Percentiles rank a stretch among this genome's conserved stretches.
These are phyloP conservation scores for Kwoniella mangroviensis DNA, from an alignment of 768 basidiomycete genomes.

Conservation along the genomic window DNA sequence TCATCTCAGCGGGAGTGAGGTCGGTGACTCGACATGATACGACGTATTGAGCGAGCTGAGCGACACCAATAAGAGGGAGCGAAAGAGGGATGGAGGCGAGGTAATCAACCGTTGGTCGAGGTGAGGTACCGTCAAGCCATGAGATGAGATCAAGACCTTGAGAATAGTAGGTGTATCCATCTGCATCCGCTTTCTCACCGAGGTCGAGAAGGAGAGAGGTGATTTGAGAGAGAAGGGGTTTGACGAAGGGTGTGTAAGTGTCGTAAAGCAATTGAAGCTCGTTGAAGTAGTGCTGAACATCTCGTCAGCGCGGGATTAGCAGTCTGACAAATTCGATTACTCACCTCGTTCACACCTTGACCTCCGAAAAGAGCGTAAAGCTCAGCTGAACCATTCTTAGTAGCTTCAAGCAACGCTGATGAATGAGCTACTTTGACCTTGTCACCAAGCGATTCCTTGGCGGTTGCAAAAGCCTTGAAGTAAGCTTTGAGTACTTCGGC, in stretches of 20 bases:
- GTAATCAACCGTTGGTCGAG: slow-evolving; percentile 80
- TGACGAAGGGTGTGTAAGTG: slow-evolving; percentile 85
- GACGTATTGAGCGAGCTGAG: slow-evolving; percentile 92
- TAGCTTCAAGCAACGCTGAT: slow-evolving; percentile 60
- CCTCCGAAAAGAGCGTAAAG: slow-evolving; percentile 95
- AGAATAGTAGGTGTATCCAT: slow-evolving; percentile 67
- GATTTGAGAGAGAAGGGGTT: slow-evolving; percentile 69
- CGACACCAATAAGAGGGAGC: slow-evolving; percentile 92
- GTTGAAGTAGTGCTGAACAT: slow-evolving; percentile 78
- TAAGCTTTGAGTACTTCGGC: slow-evolving; percentile 77
- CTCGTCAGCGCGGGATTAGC: slow-evolving; percentile 21
- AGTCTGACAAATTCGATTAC: slow-evolving; percentile 4
- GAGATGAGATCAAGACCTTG: slow-evolving; percentile 79
- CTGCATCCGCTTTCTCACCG: slow-evolving; percentile 64
- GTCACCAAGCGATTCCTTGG: slow-evolving; percentile 65
- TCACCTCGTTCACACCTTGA: slow-evolving; percentile 88
- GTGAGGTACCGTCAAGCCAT: slow-evolving; percentile 75
- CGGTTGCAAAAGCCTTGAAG: slow-evolving; percentile 72
- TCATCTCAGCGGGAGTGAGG: slow-evolving; percentile 78
- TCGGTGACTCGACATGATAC: slow-evolving; percentile 75
- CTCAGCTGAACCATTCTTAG: slow-evolving; percentile 55
- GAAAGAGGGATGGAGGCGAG: slow-evolving; percentile 92
- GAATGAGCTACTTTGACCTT: slow-evolving; percentile 59
- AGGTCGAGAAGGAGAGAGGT: slow-evolving; percentile 74
- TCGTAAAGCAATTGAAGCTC: slow-evolving; percentile 89